Percentiles rank a stretch among this genome's conserved stretches.
Evolutionary conservation across 345 rosid species (phyloP).

Genomic region (Microcos paniculata): DNA sequence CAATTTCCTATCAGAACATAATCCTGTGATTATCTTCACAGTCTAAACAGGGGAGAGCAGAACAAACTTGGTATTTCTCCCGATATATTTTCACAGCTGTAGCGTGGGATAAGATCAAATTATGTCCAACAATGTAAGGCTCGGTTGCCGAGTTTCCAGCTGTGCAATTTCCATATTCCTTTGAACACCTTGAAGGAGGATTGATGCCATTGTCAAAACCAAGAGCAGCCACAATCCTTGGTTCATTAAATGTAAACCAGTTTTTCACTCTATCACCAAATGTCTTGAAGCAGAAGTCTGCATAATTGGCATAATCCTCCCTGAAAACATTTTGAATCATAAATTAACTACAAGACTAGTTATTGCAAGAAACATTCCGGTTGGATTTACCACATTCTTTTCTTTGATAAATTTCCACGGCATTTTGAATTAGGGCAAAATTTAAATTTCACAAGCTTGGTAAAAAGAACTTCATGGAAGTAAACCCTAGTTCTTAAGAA

Average conservation of each 20-base stretch:
- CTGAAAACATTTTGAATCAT: constrained; percentile 28
- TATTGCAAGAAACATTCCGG: background rate
- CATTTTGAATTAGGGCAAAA: background rate
- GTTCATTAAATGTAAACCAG: constrained; percentile 73
- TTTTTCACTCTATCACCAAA: constrained; percentile 68
- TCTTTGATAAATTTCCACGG: background rate
- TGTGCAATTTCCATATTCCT: constrained; percentile 50
- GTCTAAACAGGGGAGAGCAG: background rate
- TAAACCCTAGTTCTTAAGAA: constrained; percentile 18
- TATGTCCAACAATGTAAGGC: constrained; percentile 60
- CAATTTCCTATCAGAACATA: background rate
- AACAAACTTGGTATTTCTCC: constrained; percentile 40
- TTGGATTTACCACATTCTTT: background rate
- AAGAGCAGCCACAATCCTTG: constrained; percentile 54
- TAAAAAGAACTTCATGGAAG: background rate
- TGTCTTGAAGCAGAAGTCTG: constrained; percentile 63
- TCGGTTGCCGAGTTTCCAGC: constrained; percentile 35
- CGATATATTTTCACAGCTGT: constrained; percentile 57
- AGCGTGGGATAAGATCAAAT: constrained; percentile 59
- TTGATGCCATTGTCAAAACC: constrained; percentile 52
- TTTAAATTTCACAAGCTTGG: too few relatives aligned
- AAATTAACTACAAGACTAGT: constrained; percentile 29
- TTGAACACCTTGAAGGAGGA: constrained; percentile 63
- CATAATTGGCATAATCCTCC: constrained; percentile 55
- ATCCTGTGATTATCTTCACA: background rate